These are phyloP conservation scores for Puccinia triticina DNA, from an alignment of 1,284 basidiomycete species.

Conservation along the genomic window DNA sequence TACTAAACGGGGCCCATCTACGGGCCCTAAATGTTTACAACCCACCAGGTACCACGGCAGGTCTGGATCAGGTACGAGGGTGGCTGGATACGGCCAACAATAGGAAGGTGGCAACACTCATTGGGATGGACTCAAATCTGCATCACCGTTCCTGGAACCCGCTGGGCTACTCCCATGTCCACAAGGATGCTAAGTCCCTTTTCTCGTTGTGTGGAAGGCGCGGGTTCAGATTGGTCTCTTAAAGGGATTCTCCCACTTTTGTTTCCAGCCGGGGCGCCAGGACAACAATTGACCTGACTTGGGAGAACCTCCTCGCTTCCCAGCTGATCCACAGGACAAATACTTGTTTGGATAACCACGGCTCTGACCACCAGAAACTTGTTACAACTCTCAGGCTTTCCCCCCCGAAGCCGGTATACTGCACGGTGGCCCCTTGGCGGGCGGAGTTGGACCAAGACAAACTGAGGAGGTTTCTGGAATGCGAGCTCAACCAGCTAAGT, in stretches of 20 bases:
- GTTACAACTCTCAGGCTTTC: neutral
- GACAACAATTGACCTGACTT: neutral
- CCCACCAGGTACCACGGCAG: neutral
- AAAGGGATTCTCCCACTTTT: neutral
- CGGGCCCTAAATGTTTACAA: too few relatives aligned
- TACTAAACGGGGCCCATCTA: too few relatives aligned
- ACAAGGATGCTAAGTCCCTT: neutral
- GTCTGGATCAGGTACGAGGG: neutral
- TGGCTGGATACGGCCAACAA: neutral
- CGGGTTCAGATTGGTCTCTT: neutral
- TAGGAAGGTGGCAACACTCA: neutral
- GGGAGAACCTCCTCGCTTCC: neutral
- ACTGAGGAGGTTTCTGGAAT: too few relatives aligned
- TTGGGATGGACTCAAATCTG: neutral
- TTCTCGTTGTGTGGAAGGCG: neutral
- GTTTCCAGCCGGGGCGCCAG: neutral
- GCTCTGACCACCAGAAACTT: slow-evolving; percentile 3
- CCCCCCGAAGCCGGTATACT: too few relatives aligned
- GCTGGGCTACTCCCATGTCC: neutral
- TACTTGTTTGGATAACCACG: neutral
- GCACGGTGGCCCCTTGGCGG: too few relatives aligned
- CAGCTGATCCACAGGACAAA: neutral
- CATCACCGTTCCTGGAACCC: slow-evolving; percentile 6
- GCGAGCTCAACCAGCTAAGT: too few relatives aligned
- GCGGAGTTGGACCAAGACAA: too few relatives aligned